Evolutionary conservation across 345 rosid species (phyloP).

Genomic region (Cardamine chenopodiifolia): DNA sequence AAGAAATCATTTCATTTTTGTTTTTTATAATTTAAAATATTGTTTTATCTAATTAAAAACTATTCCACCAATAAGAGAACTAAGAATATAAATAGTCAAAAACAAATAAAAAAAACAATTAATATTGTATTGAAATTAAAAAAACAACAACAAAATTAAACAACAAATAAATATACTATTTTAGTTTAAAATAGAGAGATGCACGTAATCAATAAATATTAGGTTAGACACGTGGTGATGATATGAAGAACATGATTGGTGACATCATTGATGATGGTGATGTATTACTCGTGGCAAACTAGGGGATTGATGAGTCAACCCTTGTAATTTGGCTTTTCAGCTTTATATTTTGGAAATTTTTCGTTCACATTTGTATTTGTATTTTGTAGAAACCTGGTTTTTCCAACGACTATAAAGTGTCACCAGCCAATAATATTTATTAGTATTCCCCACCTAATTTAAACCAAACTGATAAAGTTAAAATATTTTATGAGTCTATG

Average conservation of each 20-base stretch:
- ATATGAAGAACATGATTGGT: conserved; percentile 18
- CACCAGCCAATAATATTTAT: conserved; percentile 29
- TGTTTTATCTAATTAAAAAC: too few relatives aligned
- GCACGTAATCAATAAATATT: background rate
- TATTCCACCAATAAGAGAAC: too few relatives aligned
- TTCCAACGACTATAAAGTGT: conserved; percentile 4
- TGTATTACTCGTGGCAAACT: conserved; percentile 1
- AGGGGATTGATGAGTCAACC: conserved; percentile 20
- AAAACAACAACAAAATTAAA: too few relatives aligned
- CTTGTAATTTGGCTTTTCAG: background rate
- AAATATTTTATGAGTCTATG: background rate
- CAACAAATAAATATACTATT: too few relatives aligned
- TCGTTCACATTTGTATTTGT: conserved; percentile 14
- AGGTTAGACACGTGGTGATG: background rate
- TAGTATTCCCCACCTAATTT: background rate
- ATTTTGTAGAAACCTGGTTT: background rate
- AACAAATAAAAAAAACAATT: too few relatives aligned
- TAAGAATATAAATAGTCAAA: too few relatives aligned
- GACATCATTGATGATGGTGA: conserved; percentile 27
- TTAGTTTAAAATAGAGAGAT: background rate
- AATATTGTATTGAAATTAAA: too few relatives aligned
- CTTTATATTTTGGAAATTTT: conserved; percentile 6
- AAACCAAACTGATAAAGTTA: background rate
- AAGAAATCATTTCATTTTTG: too few relatives aligned
- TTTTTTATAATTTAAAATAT: too few relatives aligned